Conservation (phyloP, 768 basidiomycete genomes). For the Suillus paluster region DNA sequence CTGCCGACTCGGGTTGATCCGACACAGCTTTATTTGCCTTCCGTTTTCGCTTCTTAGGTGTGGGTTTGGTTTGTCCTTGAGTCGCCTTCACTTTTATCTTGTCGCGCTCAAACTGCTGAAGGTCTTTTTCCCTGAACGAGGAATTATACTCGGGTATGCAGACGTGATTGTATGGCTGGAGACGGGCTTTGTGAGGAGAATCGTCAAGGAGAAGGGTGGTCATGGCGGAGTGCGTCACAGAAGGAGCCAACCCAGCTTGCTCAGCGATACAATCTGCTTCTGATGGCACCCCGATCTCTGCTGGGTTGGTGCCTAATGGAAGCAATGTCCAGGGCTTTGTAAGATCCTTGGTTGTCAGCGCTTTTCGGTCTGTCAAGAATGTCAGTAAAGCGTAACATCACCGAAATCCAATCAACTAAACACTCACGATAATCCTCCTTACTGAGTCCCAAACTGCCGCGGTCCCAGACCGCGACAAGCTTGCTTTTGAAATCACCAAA, state of each 20-base stretch:
- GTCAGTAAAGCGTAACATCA: constrained; percentile 5
- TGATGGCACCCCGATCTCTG: background rate
- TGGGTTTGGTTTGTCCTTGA: constrained; percentile 13
- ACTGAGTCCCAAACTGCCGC: constrained; percentile 75
- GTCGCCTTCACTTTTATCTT: constrained; percentile 20
- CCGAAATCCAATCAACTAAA: background rate
- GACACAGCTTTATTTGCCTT: constrained; percentile 4
- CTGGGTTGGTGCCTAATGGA: constrained; percentile 18
- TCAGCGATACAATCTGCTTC: background rate
- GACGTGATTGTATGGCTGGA: constrained; percentile 84
- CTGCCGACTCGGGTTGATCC: constrained; percentile 7
- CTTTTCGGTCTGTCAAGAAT: constrained; percentile 18
- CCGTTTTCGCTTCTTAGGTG: constrained; percentile 7
- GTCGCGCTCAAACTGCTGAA: constrained; percentile 31
- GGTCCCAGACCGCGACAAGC: constrained; percentile 75
- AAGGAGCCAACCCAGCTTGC: background rate
- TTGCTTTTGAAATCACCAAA: constrained; percentile 50
- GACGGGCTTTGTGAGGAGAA: constrained; percentile 55
- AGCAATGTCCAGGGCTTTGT: constrained; percentile 64
- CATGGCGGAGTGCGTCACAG: constrained; percentile 42
- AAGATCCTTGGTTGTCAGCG: constrained; percentile 75
- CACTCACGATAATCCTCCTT: constrained; percentile 69
- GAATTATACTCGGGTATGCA: constrained; percentile 72
- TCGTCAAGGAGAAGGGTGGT: constrained; percentile 58
- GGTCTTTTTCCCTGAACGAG: constrained; percentile 44